phyloP scores from a whole-genome alignment of 78 protist species.

The Dictyostelium brefeldianum region DNA sequence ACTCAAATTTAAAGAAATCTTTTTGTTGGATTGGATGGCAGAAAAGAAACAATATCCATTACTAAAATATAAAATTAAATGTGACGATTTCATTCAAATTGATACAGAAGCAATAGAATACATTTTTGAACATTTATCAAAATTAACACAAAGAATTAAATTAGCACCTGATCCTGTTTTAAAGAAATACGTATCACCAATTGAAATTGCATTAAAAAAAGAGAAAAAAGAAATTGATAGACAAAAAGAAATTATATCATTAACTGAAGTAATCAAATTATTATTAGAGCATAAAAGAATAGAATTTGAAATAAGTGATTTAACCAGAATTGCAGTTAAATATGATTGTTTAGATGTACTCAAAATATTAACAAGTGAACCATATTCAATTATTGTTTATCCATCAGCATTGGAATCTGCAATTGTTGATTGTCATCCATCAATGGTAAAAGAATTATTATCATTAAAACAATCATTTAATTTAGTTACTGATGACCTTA shows the following conservation, averaged over 20 bases:
- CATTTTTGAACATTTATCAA: neutral
- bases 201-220: too few species aligned
- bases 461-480: neutral
- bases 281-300: neutral
- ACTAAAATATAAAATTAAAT: neutral
- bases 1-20: neutral
- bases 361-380: neutral
- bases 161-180: neutral
- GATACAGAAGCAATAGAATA: neutral
- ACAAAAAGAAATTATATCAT: neutral
- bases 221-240: neutral
- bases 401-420: neutral
- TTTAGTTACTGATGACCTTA: neutral
- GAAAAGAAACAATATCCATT: neutral
- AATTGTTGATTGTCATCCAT: neutral
- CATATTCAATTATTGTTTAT: constrained; percentile 1
- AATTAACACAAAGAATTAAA: neutral
- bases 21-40: neutral
- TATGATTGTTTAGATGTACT: neutral
- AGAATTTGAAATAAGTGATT: neutral
- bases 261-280: neutral
- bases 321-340: neutral
- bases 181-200: too few species aligned
- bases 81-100: neutral
- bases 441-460: neutral